Base-by-base conservation (phyloP, 768 basidiomycete species). In the Suillus fuscotomentosus region DNA sequence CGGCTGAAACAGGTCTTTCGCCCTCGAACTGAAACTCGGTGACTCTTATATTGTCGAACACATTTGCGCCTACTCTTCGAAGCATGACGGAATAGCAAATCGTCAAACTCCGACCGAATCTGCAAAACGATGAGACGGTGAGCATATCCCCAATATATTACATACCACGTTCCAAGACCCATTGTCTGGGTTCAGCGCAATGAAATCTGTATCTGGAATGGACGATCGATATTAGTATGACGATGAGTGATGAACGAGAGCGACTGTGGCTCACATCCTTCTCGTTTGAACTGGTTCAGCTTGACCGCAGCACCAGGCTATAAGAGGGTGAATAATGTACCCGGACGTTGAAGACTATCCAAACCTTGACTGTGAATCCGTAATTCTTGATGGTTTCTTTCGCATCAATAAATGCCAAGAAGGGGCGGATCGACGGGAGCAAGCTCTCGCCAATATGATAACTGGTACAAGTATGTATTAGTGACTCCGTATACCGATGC, bases 301-400 rank as follows among this genome's bases (percentile, higher is more conserved):
- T 88, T 87, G 65, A 88, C 82, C n/a, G 85, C 84, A 65, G 86
- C 84, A 42, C 86, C 87, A 53, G 84, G 86, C 86, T 87, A 70
- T 10, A 22, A 39, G 17, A 27, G 22, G 13, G 36, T 3, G 20
- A 24, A 8, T 27, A 17, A 57, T 57, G 15, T 41, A 57, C 8
- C 10, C 56, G 4, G 15, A 24, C 17, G 10, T 10, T 22, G 3
- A 41, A 57, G 9, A 65, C 22, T 34, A 61, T 27, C 13, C 34
- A 65, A 24, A 38, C 86, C 80, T 87, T 88, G 62, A 70, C 72
- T 13, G 78, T 69, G 67, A 88, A 87, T 1, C 86, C 86, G 69
- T 83, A 72, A 42, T 75, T 77, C 13, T 72, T 73, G 27, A 88
- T 70, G 66, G 83, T 81, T 10, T 83, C 80, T 70, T 87, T 85